These are phyloP conservation scores for Rasamsonia emersonii DNA, from an alignment of 2,329 filamentous ascomycete species.

Conservation along the genomic window DNA sequence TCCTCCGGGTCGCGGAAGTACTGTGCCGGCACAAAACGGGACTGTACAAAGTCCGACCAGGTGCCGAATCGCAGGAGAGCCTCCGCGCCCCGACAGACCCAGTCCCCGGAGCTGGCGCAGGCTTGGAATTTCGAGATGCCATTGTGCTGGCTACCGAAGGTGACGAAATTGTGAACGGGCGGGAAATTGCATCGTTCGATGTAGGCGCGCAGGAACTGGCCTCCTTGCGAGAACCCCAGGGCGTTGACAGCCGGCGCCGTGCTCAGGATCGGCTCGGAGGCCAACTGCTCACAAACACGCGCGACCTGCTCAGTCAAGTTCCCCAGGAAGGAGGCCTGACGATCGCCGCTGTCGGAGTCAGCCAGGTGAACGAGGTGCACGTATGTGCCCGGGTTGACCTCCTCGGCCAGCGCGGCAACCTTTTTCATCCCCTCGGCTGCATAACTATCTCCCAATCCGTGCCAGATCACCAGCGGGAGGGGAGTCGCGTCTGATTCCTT, in stretches of 20 bases:
- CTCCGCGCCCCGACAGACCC: constrained; percentile 72
- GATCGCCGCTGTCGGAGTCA: constrained; percentile 59
- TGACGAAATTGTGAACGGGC: constrained; percentile 69
- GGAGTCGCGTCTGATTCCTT: constrained; percentile 35
- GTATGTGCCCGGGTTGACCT: constrained; percentile 71
- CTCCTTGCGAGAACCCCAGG: constrained; percentile 89
- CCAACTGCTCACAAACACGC: constrained; percentile 68
- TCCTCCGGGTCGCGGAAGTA: constrained; percentile 73
- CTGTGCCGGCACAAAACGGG: constrained; percentile 78
- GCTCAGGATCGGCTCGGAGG: constrained; percentile 67
- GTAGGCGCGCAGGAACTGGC: constrained; percentile 88
- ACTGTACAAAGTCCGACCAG: constrained; percentile 72
- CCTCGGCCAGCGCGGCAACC: constrained; percentile 62
- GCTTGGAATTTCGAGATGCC: constrained; percentile 76
- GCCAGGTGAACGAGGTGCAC: constrained; percentile 71
- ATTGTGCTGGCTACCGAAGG: constrained; percentile 86
- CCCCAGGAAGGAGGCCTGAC: constrained; percentile 79
- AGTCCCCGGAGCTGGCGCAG: constrained; percentile 60
- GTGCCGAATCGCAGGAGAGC: constrained; percentile 69
- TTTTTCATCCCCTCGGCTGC: constrained; percentile 63
- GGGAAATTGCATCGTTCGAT: constrained; percentile 77
- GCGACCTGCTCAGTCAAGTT: constrained; percentile 74
- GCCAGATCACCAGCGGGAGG: constrained; percentile 89
- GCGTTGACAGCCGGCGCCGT: constrained; percentile 80
- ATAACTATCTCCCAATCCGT: constrained; percentile 64